Conservation (phyloP, 2,329 filamentous ascomycete species). For the Penicillium brevicompactum region DNA sequence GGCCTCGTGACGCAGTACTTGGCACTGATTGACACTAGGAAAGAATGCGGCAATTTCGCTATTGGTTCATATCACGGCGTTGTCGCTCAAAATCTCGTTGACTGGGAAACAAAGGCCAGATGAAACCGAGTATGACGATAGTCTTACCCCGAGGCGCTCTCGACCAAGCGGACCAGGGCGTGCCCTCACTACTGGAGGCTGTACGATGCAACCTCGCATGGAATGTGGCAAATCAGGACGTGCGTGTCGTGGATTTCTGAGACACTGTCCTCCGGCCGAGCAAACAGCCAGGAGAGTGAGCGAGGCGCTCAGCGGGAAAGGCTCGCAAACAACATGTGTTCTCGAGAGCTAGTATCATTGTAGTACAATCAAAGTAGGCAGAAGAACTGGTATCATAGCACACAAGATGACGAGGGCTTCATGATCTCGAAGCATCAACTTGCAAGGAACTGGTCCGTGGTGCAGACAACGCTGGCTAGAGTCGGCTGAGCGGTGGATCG, state of each 20-base stretch:
- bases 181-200: neutral
- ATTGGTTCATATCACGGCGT: constrained; percentile 1
- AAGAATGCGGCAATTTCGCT: constrained; percentile 9
- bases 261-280: neutral
- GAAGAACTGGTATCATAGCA: neutral
- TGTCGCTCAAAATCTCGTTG: neutral
- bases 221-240: neutral
- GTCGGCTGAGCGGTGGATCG: neutral
- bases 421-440: neutral
- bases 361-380: neutral
- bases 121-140: constrained; percentile 11
- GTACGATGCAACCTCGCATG: neutral
- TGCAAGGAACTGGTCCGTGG: neutral
- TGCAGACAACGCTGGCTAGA: neutral
- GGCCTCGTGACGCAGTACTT: constrained; percentile 1
- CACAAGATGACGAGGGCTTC: neutral
- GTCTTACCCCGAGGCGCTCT: neutral
- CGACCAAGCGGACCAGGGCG: neutral
- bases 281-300: neutral
- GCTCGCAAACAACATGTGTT: neutral
- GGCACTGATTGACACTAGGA: neutral
- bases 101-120: neutral
- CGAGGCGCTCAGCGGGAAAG: too few relatives aligned
- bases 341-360: constrained; percentile 3
- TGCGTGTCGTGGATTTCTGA: neutral